These are phyloP conservation scores for Nicotiana benthamiana DNA, from an alignment of 257 asterid genomes.

Conservation along the genomic window DNA sequence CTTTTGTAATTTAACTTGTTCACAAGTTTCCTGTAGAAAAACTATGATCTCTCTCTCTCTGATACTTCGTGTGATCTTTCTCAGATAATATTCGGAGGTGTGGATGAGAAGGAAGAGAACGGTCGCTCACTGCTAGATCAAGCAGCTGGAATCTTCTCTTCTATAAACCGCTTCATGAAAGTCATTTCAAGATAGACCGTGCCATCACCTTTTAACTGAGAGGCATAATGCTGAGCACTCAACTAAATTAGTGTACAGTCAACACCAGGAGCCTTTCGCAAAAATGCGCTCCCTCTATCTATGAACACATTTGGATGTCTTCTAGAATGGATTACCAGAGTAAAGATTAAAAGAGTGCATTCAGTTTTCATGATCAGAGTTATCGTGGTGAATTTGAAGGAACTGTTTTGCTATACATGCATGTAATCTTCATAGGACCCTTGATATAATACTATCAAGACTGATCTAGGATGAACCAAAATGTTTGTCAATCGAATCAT, in stretches of 20 bases:
- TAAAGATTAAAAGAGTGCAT: neutral
- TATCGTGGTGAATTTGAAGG: neutral
- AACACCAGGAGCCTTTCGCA: neutral
- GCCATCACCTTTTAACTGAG: neutral
- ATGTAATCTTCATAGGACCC: neutral
- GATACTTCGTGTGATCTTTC: neutral
- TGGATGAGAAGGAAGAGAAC: slow-evolving; percentile 38
- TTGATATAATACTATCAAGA: neutral
- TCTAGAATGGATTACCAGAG: neutral
- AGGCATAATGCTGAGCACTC: neutral
- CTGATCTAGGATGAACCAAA: neutral
- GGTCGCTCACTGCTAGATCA: slow-evolving; percentile 63
- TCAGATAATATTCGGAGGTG: slow-evolving; percentile 70
- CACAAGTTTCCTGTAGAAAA: neutral
- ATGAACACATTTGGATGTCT: neutral
- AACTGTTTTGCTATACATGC: neutral
- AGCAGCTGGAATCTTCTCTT: slow-evolving; percentile 78
- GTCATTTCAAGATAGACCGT: slow-evolving; percentile 57
- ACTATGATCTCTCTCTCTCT: neutral
- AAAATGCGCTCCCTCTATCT: neutral
- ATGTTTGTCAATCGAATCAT: neutral
- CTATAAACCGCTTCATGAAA: slow-evolving; percentile 77
- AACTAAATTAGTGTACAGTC: neutral
- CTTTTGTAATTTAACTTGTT: neutral
- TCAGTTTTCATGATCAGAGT: neutral